phyloP scores from a whole-genome alignment of 768 basidiomycete genomes.

The Trametes cubensis region DNA sequence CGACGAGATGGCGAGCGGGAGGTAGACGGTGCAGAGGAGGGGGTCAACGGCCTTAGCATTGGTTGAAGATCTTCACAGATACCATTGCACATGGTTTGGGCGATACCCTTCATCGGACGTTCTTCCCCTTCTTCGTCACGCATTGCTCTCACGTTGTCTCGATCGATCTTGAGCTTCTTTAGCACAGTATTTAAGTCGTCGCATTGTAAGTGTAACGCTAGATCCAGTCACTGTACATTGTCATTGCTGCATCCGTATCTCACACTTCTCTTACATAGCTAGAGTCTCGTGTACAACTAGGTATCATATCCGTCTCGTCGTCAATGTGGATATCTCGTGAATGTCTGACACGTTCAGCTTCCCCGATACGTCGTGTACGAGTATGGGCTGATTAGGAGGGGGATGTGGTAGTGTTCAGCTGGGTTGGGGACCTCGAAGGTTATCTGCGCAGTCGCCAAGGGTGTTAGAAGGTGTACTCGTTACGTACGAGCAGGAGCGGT shows the following conservation, averaged over 20 bases:
- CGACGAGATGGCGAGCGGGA: slow-evolving; percentile 57
- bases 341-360: slow-evolving; percentile 47
- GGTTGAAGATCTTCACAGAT: slow-evolving; percentile 21
- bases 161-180: too few relatives aligned
- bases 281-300: slow-evolving; percentile 18
- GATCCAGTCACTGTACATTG: slow-evolving; percentile 11
- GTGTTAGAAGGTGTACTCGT: not conserved
- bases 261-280: slow-evolving; percentile 8
- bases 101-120: not conserved
- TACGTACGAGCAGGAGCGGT: not conserved
- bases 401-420: slow-evolving; percentile 87
- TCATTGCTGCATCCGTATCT: slow-evolving; percentile 20
- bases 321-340: not conserved
- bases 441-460: slow-evolving; percentile 47
- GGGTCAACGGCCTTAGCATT: slow-evolving; percentile 63
- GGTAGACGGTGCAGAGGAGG: slow-evolving; percentile 79
- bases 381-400: slow-evolving; percentile 88
- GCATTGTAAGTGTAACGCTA: slow-evolving; percentile 15
- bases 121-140: not conserved
- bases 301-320: slow-evolving; percentile 1
- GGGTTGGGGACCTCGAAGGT: slow-evolving; percentile 74
- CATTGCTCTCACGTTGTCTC: too few relatives aligned
- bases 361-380: slow-evolving; percentile 92
- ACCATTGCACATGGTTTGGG: too few relatives aligned
- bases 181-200: slow-evolving; percentile 6